Evolutionary conservation across 345 rosid genomes (phyloP), one percentile per base, ranked within the genome.

Genomic region (Draba incana): DNA sequence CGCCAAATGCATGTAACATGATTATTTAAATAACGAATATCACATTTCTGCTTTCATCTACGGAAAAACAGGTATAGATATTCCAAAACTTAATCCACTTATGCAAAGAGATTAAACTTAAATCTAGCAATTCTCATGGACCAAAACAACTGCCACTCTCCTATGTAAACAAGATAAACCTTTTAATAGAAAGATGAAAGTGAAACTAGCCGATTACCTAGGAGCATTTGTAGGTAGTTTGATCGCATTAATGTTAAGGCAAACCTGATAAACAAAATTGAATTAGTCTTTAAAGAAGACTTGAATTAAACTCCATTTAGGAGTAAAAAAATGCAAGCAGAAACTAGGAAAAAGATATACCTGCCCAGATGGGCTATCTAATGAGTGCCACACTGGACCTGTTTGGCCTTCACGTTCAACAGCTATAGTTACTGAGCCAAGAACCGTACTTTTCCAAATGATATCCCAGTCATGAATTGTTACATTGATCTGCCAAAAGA

Each of bases 391-490:
- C 55, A 86, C 79, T 58, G 96, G 90, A 64, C 85, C 91, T 61
- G 90, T 89, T 81, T 89, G 90, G 75, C 92, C 96, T 83, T 91
- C 99, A 68, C 79, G 83, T 74, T 91, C 97, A 77, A 94, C 85
- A 43, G 78, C 81, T 52, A 94, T 85, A 74, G 86, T 87, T 66
- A 91, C 99, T 27, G 99, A 87, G 78, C 98, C 98, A 71, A 94
- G 98, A 73, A 84, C 83, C 50, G 99, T 79, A 84, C 99, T 94
- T 81, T 92, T 94, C 99, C 99, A 94, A 72, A 94, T 88, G 67
- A 94, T 94, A 79, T 94, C 99, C 99, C 99, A 94, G 66, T 94
- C 99, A 82, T 91, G 91, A 82, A 94, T 92, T 39, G 98, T 89
- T 57, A 91, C 95, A 71, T 78, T 88, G 68, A 94, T 94, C 99